Conservation (phyloP, 2,329 filamentous ascomycete species). For the Paraphaeosphaeria minitans region DNA sequence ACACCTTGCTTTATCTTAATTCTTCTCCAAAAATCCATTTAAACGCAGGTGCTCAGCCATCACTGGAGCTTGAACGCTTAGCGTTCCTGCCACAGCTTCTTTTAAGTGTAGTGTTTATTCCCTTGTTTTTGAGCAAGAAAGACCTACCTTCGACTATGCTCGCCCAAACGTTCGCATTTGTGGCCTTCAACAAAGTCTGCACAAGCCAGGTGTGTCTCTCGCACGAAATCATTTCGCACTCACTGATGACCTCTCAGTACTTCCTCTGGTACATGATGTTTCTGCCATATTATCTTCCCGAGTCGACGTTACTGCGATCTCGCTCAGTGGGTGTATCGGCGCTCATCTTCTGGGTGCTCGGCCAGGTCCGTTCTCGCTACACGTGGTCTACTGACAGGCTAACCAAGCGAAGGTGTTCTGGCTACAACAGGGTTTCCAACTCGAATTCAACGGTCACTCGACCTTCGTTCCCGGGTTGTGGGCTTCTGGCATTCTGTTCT, state of each 20-base stretch:
- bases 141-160: conserved; percentile 85
- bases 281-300: conserved; percentile 85
- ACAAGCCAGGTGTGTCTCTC: conserved; percentile 78
- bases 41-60: conserved; percentile 45
- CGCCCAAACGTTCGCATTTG: conserved; percentile 95
- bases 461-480: conserved; percentile 88
- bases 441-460: conserved; percentile 70
- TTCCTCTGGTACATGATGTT: conserved; percentile 98
- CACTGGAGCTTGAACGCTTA: conserved; percentile 69
- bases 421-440: conserved; percentile 57
- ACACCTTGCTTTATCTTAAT: conserved; percentile 84
- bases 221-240: neutral
- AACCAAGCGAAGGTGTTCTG: conserved; percentile 43
- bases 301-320: conserved; percentile 70
- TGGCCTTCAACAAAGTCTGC: conserved; percentile 98
- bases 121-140: conserved; percentile 76
- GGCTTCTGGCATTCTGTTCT: conserved; percentile 76
- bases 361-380: conserved; percentile 60
- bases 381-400: conserved; percentile 3
- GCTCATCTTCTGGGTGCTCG: conserved; percentile 72
- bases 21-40: conserved; percentile 60
- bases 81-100: conserved; percentile 89
- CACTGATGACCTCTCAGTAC: conserved; percentile 63
- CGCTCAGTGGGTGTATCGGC: conserved; percentile 68
- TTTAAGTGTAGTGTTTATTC: conserved; percentile 77